Base-by-base conservation (phyloP, 805 yeast species). In the Schizosaccharomyces cryophilus region DNA sequence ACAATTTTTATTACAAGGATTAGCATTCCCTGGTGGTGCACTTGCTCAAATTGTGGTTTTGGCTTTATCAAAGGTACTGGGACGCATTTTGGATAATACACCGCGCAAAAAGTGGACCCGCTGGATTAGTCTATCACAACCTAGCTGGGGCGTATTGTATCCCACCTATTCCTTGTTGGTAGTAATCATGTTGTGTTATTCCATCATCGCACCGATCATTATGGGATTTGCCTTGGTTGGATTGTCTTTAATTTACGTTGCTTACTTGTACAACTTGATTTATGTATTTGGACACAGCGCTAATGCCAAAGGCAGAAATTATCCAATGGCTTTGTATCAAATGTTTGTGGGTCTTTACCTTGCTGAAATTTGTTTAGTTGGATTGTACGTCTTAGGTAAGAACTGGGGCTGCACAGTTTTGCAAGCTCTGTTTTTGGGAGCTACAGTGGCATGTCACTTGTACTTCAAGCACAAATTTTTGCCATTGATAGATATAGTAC, bases 41-140 rank as follows among this genome's bases (percentile, higher is more conserved):
- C 71, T 93, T 61, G 77, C 86, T 63, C 96, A 87, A 72, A 71
- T 87, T 61, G 88, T 83, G 51, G 79, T 82, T 2, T 75, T 93
- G 67, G 76, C 85, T 61, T 74, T 89, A 64, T 82, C 85, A 61
- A 82, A 84, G 68, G 73, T 84, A 45, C 74, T 89, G 63, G 86
- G 93, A 38, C 74, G 74, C 64, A 63, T 87, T 26, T 77, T 93
- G 63, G 95, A 88, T 70, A 77, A 78, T 61, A 87, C 97, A 5
- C 97, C 97, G 64, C 82, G 97, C 73, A 83, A 87, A 72, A 85
- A 84, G 74, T 90, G 96, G 96, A 79, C 71, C 63, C 81, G 95
- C 68, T 79, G 72, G 69, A 80, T 80, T 69, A 76, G 74, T 1
- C 74, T 90, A 66, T 77, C 81, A 13, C 75, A 78, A 54, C 85